phyloP scores from a whole-genome alignment of 2,329 filamentous ascomycete genomes.

The Elsinoe perseae region DNA sequence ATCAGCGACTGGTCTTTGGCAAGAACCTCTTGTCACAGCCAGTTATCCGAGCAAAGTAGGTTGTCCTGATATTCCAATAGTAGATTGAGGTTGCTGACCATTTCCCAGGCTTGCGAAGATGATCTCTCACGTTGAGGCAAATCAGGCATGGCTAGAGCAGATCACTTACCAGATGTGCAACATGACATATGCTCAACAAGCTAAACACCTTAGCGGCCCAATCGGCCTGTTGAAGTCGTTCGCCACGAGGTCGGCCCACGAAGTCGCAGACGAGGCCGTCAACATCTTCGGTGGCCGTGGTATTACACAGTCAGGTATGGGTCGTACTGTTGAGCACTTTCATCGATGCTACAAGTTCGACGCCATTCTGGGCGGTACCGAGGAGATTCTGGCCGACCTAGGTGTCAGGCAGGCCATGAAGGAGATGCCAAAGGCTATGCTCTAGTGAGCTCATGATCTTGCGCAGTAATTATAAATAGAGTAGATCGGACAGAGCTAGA shows the following conservation, averaged over 20 bases:
- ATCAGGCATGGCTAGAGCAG: conserved; percentile 76
- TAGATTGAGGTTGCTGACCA: conserved; percentile 29
- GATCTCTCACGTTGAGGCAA: conserved; percentile 74
- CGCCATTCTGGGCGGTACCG: conserved; percentile 62
- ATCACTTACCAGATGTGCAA: conserved; percentile 84
- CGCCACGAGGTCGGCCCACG: conserved; percentile 67
- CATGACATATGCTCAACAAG: conserved; percentile 71
- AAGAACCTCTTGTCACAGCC: conserved; percentile 78
- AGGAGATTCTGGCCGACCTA: conserved; percentile 74
- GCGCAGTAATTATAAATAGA: not conserved
- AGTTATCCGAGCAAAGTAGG: conserved; percentile 64
- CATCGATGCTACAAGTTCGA: conserved; percentile 72
- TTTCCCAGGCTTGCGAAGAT: conserved; percentile 61
- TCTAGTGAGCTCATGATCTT: conserved; percentile 38
- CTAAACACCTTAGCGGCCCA: conserved; percentile 66
- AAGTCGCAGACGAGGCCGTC: conserved; percentile 73
- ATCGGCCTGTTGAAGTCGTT: conserved; percentile 78
- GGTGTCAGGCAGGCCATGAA: conserved; percentile 79
- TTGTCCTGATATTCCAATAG: conserved; percentile 26
- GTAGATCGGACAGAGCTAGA: too few species aligned
- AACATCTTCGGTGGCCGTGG: conserved; percentile 82
- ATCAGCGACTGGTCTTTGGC: conserved; percentile 76
- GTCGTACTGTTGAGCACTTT: conserved; percentile 74
- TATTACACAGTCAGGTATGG: conserved; percentile 76
- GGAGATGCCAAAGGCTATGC: conserved; percentile 74